Base-by-base conservation (phyloP, 495 filamentous ascomycete genomes). In the Aspergillus heteromorphus region DNA sequence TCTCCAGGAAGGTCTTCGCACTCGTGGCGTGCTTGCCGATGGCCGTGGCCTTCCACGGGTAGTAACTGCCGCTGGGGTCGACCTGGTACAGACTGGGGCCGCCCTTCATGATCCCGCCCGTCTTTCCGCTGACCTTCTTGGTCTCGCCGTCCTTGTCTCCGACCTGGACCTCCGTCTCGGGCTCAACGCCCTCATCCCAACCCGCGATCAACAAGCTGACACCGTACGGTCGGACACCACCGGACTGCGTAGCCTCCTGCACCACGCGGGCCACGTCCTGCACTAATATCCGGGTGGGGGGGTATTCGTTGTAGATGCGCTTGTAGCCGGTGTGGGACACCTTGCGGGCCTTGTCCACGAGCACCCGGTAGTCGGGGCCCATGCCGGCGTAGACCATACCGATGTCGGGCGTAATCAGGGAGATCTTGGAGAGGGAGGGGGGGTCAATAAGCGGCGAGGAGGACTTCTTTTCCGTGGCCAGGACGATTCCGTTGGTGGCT, bases 231-330 rank as follows among this genome's bases (percentile, higher is more conserved):
- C 93, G 83, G 52, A 99, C 92, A 81, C 93, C 93, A 70, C 92
- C 93, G 51, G 87, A 92, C 73, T 99, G 93, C 40, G 93, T 99
- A 23, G 93, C 93, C 73, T 99, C 93, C 70, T 99, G 95, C 86
- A 99, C 96, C 53, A 96, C 91, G 60, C 90, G 83, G 41, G 93
- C 93, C 49, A 99, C 92, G 65, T 99, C 95, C 74, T 99, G 93
- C 53, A 99, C 93, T 69, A 99, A 79, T 82, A 99, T 99, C 57
- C 93, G 83, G 23, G 95, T 99, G 9, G 93, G 93, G 13, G 93
- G 93, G 81, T 99, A 99, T 78, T 99, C 93, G 74, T 99, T 99
- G 79, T 99, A 99, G 72, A 99, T 88, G 70, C 93, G 91, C 81
- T 99, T 99, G 84, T 97, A 99, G 71, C 87, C 87, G 43, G 95